Base-by-base conservation (phyloP, 495 filamentous ascomycete genomes). In the Collariella sp. region DNA sequence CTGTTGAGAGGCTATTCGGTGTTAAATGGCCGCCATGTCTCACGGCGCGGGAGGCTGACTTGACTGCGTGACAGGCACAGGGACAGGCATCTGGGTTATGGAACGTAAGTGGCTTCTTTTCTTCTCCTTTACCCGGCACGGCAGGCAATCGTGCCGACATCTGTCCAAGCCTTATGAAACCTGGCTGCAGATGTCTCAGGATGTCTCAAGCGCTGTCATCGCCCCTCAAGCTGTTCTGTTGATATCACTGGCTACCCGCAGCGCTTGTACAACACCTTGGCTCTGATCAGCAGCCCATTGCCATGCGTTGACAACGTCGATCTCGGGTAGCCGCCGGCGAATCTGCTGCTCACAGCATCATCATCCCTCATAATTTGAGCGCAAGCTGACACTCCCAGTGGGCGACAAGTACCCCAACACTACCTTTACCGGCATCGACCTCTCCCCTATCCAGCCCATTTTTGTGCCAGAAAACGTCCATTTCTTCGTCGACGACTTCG, bases 401-500 rank as follows among this genome's bases (percentile, higher is more conserved):
- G 71, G 60, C 54, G 70, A 71, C 55, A 66, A 57, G 41, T 72
- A 69, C 55, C 83, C 82, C 0, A 41, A 67, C 20, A 70, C 77
- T 2, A 70, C 75, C 19, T 72, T 87, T 23, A 65, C 80, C 35
- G 85, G 85, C 22, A 77, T 84, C 19, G 85, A 89, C 60, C 72
- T 88, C 15, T 83, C 80, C 11, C 76, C 79, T 3, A 84, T 84
- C 48, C 82, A 84, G 50, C 81, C 81, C 1, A 60, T 59, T 44
- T 76, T 76, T 61, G 73, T 81, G 0, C 79, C 80, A 4, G 71
- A 80, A 7, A 84, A 83, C 55, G 72, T 78, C 43, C 72, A 72
- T 38, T 85, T 85, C 61, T 73, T 78, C 51, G 68, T 85, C 40
- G 82, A 84, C 63, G 82, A 85, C 60, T 68, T 83, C 40, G 81